phyloP scores from a whole-genome alignment of 192 early-diverging fungal genomes.

The Entophlyctis luteolus region DNA sequence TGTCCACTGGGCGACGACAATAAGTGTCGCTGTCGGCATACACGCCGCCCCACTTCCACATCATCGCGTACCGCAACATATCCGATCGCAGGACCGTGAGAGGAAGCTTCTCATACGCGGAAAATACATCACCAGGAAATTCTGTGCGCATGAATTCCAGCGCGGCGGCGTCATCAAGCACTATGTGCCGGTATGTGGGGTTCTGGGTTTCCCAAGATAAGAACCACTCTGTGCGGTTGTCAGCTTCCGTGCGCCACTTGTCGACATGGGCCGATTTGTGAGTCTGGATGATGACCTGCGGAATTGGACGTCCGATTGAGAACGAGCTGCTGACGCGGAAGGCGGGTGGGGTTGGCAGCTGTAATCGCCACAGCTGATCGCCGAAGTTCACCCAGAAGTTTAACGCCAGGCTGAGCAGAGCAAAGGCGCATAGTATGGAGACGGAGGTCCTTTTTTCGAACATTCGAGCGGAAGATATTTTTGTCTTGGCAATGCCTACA shows the following conservation, averaged over 20 bases:
- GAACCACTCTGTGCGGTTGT: constrained; percentile 11
- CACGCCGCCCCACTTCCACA: neutral
- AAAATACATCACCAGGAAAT: neutral
- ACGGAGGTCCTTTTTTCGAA: no score
- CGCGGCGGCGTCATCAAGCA: neutral
- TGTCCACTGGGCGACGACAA: neutral
- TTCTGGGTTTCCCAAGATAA: neutral
- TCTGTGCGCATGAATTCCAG: neutral
- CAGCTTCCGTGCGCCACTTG: neutral
- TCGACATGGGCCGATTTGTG: constrained; percentile 1
- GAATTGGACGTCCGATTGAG: no score
- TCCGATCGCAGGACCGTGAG: neutral
- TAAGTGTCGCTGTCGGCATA: neutral
- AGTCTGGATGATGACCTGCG: constrained; percentile 1
- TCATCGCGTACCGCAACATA: neutral
- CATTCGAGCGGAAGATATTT: no score
- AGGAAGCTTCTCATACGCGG: neutral
- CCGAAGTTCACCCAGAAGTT: no score
- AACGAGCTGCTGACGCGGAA: no score
- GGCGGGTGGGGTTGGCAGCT: no score
- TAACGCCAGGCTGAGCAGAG: no score
- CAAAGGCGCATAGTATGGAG: no score
- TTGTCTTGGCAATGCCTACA: no score
- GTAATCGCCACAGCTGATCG: no score
- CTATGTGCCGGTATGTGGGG: neutral